Evolutionary conservation across 495 filamentous ascomycete genomes (phyloP), one percentile per base, ranked within the genome.

Genomic region (Penicillium crystallinum): DNA sequence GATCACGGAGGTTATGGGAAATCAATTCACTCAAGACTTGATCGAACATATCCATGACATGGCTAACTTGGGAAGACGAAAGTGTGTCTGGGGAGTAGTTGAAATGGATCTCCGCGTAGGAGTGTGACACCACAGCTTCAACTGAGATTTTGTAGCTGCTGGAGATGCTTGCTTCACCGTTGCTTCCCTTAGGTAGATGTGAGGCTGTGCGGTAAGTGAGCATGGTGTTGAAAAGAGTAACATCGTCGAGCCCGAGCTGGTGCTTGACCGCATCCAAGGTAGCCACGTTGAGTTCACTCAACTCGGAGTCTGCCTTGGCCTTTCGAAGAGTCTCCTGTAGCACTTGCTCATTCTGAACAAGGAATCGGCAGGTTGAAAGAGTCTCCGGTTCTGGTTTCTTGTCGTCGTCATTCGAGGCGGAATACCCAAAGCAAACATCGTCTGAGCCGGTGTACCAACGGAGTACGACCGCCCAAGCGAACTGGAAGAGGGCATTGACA

Each of bases 131-230:
- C 40, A 81, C 77, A 29, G 81, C 81, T 33, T 81, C 79, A 22
- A 81, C 76, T 25, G 77, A 71, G n/a, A 83, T 67, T 23, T 79
- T 75, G 56, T 81, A 86, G 12, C 74, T 14, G 65, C 69, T 78
- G 12, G 51, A 51, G n/a, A 49, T 40, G 15, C 38, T 35, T 4
- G 44, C 22, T n/a, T 56, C 47, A 10, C 39, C 27, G 29, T 25
- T 3, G 18, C 52, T 23, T 10, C 52, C 54, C 3, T 58, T 53
- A 4, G 52, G 49, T 0, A 59, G 54, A 6, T 45, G 50, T 1
- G 52, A 48, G 8, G 41, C 44, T 1, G 46, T 55, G 11, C 43
- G 55, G 27, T 74, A 81, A 8, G 50, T 67, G 19, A 83, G 70
- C 4, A 70, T 64, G 1, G 80, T 81, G 49, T 83, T 81, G 66